Evolutionary conservation across 352 stramenopile genomes (phyloP).

Genomic region (Thraustochytrium sp.): DNA sequence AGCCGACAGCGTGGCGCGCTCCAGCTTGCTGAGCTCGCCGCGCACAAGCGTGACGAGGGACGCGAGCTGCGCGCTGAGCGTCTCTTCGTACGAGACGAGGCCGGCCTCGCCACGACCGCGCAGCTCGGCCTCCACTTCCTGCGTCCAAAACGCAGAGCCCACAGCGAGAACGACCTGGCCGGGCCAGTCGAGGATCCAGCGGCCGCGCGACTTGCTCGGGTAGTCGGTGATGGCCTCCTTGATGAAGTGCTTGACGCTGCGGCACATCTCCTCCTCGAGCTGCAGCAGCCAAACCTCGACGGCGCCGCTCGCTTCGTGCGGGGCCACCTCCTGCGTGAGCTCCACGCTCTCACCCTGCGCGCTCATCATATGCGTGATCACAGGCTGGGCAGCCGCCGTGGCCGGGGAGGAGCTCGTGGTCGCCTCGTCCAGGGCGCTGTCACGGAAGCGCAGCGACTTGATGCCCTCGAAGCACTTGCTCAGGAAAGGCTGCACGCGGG

Average conservation of each 20-base stretch:
- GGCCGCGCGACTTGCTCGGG: conserved; percentile 74
- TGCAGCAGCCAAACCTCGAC: conserved; percentile 35
- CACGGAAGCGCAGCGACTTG: conserved; percentile 96
- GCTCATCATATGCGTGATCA: conserved; percentile 37
- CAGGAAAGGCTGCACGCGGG: conserved; percentile 90
- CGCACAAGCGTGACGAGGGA: conserved; percentile 75
- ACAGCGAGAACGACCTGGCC: conserved; percentile 98
- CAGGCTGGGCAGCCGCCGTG: conserved; percentile 54
- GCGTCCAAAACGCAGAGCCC: conserved; percentile 94
- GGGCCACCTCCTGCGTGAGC: conserved; percentile 55
- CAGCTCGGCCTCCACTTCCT: conserved; percentile 56
- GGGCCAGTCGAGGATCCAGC: conserved; percentile 92
- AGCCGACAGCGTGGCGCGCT: conserved; percentile 98
- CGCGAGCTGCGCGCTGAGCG: conserved; percentile 87
- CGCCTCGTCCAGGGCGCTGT: no score
- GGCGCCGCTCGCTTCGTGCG: conserved; percentile 22
- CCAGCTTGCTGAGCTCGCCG: conserved; percentile 53
- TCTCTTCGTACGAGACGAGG: conserved; percentile 76
- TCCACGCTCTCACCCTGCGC: conserved; percentile 52
- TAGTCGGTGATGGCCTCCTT: conserved; percentile 77
- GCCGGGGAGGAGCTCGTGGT: conserved; percentile 68
- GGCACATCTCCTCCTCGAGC: conserved; percentile 83
- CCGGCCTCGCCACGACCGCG: not conserved
- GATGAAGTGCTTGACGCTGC: conserved; percentile 76
- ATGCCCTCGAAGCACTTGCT: conserved; percentile 87